A percentile compares a stretch with the other conserved stretches of the same genome.
phyloP scores from a whole-genome alignment of 805 yeast species.

The Ogataea methylovora region DNA sequence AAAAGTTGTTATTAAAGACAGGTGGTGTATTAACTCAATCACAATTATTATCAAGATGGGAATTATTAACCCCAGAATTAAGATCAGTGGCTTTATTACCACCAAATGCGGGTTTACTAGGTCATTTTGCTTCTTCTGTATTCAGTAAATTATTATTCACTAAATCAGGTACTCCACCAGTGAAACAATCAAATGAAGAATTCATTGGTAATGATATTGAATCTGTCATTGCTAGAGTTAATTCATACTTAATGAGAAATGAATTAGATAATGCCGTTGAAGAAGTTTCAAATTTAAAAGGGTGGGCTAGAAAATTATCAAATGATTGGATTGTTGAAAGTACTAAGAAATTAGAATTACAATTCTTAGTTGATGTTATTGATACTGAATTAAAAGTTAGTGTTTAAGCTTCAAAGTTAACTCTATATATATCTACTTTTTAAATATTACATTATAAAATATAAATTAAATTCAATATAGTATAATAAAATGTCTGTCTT shows the following conservation, averaged over 20 bases:
- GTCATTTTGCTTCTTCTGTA: constrained; percentile 74
- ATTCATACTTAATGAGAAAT: constrained; percentile 64
- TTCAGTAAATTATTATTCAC: constrained; percentile 71
- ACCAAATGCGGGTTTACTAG: constrained; percentile 92
- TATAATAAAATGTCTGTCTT: too few species aligned
- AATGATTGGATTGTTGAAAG: constrained; percentile 89
- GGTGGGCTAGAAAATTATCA: constrained; percentile 88
- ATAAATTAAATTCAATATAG: too few species aligned
- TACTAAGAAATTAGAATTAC: constrained; percentile 82
- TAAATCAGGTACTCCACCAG: constrained; percentile 65
- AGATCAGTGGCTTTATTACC: constrained; percentile 86
- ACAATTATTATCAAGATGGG: constrained; percentile 77
- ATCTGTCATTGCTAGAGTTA: constrained; percentile 80
- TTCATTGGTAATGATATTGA: constrained; percentile 72
- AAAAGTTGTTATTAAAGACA: constrained; percentile 28
- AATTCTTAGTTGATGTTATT: constrained; percentile 64
- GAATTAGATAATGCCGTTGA: constrained; percentile 85
- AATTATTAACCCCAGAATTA: constrained; percentile 73
- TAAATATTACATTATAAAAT: too few species aligned
- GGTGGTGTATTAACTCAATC: constrained; percentile 67
- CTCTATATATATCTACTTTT: too few species aligned
- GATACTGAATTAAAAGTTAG: constrained; percentile 54
- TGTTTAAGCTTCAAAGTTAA: constrained; percentile 6
- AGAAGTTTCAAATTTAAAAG: constrained; percentile 82
- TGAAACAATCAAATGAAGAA: constrained; percentile 19